Evolutionary conservation across 1,139 yeast genomes (phyloP), one percentile per base, ranked within the genome.

Genomic region (Yamadazyma friedrichii): DNA sequence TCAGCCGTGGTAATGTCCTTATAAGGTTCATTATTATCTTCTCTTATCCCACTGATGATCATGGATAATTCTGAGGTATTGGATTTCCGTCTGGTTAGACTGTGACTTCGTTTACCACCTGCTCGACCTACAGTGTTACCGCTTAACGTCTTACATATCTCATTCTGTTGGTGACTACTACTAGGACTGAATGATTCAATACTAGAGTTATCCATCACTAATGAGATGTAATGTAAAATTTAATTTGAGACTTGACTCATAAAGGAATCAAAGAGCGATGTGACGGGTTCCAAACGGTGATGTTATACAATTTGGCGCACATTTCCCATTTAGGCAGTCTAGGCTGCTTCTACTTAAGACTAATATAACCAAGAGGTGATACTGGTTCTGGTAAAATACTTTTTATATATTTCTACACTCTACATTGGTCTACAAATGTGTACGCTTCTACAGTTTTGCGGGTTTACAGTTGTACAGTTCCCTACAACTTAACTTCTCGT

Each of bases 41-140:
- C 73, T 32, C 56, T 49, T 15, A 67, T 57, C 1, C 65, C 71
- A 30, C 59, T 57, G 11, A 67, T 44, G 5, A 67, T 61, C 29
- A 61, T 51, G 4, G 66, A 59, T 9, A 67, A 41, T 34, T 65
- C 68, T 3, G 62, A 51, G 5, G 40, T 48, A 34, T 52, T 55
- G 4, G 61, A 40, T 27, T 36, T 42, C 3, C 35, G 33, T 16
- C 45, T 35, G 12, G 28, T 32, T 17, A 26, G 26, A 28, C 13
- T 28, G 15, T 28, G 15, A 9, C 31, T 12, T 28, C 31, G 13
- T 12, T 28, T 13, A 6, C 31, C 8, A 6, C 6, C 31, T 6
- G 9, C 24, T 28, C 31, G 31, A 6, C 6, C 31, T 6, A 28
- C 24, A 8, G 5, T 20, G 24, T 20, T 5, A 8, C 24, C 24